phyloP scores from a whole-genome alignment of 305 asterid species.

The Fraxinus ornus region DNA sequence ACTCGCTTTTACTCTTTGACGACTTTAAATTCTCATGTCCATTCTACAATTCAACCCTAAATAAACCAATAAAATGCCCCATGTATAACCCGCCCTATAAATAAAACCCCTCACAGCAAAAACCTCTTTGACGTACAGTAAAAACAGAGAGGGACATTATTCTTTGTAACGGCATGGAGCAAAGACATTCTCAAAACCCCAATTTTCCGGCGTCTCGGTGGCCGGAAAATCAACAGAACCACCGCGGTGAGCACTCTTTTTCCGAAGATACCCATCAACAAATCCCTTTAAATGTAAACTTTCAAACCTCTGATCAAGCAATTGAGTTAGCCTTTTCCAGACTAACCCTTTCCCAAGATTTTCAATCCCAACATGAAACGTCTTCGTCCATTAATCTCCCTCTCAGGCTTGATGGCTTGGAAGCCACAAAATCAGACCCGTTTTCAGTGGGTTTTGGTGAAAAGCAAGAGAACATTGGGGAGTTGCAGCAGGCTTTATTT shows the following conservation, averaged over 20 bases:
- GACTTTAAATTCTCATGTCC: background rate
- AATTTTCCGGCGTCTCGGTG: constrained; percentile 20
- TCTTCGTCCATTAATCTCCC: constrained; percentile 20
- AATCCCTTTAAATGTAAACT: constrained; percentile 17
- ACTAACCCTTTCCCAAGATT: constrained; percentile 34
- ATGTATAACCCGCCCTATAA: background rate
- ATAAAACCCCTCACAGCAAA: constrained; percentile 21
- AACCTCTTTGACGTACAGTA: constrained; percentile 12
- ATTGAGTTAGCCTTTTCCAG: constrained; percentile 46
- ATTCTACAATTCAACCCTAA: background rate
- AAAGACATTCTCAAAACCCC: constrained; percentile 19
- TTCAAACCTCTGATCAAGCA: constrained; percentile 21
- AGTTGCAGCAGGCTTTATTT: constrained; percentile 15
- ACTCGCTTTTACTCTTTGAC: background rate
- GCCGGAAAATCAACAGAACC: constrained; percentile 17
- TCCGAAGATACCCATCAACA: constrained; percentile 19
- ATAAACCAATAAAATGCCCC: background rate
- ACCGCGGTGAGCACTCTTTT: background rate
- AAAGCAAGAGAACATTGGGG: constrained; percentile 19
- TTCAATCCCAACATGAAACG: constrained; percentile 21
- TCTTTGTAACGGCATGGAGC: constrained; percentile 44
- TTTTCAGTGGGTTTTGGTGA: constrained; percentile 20
- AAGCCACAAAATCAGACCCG: constrained; percentile 4
- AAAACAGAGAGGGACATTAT: background rate
- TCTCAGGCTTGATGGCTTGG: constrained; percentile 6